These are phyloP conservation scores for Fusarium sp. DNA, from an alignment of 2,329 filamentous ascomycete genomes.

Conservation along the genomic window DNA sequence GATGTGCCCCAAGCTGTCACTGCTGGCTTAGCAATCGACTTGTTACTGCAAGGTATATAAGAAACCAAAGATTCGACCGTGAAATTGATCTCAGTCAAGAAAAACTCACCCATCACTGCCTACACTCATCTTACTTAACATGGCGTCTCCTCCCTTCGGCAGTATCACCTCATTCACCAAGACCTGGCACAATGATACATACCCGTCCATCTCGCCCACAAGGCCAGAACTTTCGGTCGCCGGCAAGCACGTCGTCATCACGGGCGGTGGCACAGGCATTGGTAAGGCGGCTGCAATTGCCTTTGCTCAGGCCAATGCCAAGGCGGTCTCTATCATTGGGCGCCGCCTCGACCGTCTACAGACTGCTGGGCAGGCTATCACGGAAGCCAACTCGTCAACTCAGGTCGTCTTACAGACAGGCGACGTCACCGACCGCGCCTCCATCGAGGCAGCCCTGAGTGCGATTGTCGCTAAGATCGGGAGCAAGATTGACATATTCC, in stretches of 20 bases:
- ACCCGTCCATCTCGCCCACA: slow-evolving; percentile 46
- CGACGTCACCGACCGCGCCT: background rate
- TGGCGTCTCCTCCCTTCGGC: background rate
- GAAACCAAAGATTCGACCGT: no score
- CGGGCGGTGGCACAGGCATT: slow-evolving; percentile 72
- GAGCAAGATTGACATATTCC: slow-evolving; percentile 35
- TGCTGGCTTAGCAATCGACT: background rate
- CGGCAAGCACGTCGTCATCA: slow-evolving; percentile 68
- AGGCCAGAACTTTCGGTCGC: slow-evolving; percentile 48
- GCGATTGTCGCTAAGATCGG: background rate
- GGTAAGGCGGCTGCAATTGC: slow-evolving; percentile 72
- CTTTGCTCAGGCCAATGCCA: slow-evolving; percentile 58
- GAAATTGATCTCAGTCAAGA: background rate
- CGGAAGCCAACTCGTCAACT: background rate
- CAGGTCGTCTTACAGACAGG: background rate
- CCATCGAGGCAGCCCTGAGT: background rate
- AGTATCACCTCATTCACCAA: slow-evolving; percentile 32
- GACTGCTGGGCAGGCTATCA: slow-evolving; percentile 16
- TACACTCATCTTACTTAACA: background rate
- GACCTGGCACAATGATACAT: slow-evolving; percentile 38
- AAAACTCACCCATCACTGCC: no score
- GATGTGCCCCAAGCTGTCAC: background rate
- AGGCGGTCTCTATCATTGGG: slow-evolving; percentile 53
- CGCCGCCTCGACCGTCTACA: slow-evolving; percentile 48
- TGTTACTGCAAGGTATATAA: background rate